phyloP scores from a whole-genome alignment of 257 asterid species.

The Anisodus tanguticus region DNA sequence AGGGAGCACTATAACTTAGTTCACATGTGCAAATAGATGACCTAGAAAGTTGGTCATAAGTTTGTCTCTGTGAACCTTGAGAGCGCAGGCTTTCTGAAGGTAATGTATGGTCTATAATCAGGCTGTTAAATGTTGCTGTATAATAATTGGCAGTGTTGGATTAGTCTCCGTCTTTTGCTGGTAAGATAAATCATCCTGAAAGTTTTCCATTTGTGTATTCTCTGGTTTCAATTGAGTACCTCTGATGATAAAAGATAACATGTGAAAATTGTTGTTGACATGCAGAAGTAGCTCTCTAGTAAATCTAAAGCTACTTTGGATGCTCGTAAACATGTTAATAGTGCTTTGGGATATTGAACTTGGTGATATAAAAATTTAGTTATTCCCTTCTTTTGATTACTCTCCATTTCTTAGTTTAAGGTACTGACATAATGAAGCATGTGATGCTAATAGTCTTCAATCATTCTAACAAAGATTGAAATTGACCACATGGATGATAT shows the following conservation, averaged over 20 bases:
- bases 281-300: background rate
- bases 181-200: background rate
- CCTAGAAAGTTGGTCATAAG: background rate
- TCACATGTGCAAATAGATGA: background rate
- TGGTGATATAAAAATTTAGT: background rate
- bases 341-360: background rate
- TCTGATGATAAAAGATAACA: conserved; percentile 7
- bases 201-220: background rate
- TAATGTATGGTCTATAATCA: background rate
- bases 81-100: background rate
- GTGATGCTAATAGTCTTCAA: background rate
- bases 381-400: background rate
- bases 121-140: background rate
- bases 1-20: background rate
- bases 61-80: background rate
- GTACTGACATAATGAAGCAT: background rate
- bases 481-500: background rate
- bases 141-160: background rate
- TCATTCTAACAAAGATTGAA: background rate
- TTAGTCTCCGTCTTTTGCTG: background rate
- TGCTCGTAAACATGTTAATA: background rate
- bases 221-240: background rate
- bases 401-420: background rate
- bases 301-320: background rate
- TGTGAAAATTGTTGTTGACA: background rate